Percentiles rank a stretch among this genome's conserved stretches.
These are phyloP conservation scores for Phyllosticta citrichinensis DNA, from an alignment of 2,329 filamentous ascomycete species.

Conservation along the genomic window DNA sequence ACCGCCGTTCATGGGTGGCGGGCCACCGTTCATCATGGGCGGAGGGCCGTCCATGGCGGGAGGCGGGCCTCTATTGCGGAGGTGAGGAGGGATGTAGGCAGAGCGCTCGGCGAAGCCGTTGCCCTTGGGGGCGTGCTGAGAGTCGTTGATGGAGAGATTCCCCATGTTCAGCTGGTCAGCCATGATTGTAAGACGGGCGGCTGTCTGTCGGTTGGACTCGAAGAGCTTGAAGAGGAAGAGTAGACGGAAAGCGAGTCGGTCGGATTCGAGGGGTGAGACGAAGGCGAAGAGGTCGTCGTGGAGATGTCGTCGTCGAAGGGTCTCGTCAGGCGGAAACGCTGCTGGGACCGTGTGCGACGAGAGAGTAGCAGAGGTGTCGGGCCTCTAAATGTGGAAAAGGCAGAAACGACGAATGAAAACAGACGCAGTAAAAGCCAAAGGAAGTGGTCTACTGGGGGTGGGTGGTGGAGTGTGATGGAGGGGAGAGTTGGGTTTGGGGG, in stretches of 20 bases:
- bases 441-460: slow-evolving; percentile 19
- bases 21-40: slow-evolving; percentile 31
- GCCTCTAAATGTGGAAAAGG: slow-evolving; percentile 21
- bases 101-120: slow-evolving; percentile 47
- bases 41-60: slow-evolving; percentile 29
- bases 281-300: not conserved
- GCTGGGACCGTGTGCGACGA: slow-evolving; percentile 29
- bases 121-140: slow-evolving; percentile 46
- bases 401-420: slow-evolving; percentile 24
- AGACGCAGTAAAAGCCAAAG: slow-evolving; percentile 27
- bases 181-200: slow-evolving; percentile 44
- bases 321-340: slow-evolving; percentile 28
- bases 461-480: slow-evolving; percentile 12
- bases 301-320: not conserved
- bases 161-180: slow-evolving; percentile 78
- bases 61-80: slow-evolving; percentile 44
- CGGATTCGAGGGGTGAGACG: not conserved
- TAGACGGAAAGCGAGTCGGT: not conserved
- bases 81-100: slow-evolving; percentile 76
- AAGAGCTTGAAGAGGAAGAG: not conserved
- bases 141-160: slow-evolving; percentile 60
- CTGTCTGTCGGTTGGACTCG: not conserved
- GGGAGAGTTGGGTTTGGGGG: slow-evolving; percentile 6
- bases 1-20: slow-evolving; percentile 39
- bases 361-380: slow-evolving; percentile 21